These are phyloP conservation scores for Przewalskia tangutica DNA, from an alignment of 257 asterid genomes.

Conservation along the genomic window DNA sequence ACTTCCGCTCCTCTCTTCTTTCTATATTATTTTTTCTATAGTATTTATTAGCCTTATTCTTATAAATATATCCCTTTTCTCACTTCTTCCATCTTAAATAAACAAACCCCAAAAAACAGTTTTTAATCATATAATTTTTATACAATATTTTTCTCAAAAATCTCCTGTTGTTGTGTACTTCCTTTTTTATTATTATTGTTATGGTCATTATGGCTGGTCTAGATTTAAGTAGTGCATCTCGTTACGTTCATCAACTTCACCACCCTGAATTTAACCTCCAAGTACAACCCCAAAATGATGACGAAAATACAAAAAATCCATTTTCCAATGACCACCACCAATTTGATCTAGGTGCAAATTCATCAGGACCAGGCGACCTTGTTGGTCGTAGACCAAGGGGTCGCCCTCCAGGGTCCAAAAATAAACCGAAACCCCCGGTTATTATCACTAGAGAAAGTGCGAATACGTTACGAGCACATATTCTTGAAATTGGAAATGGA, in stretches of 20 bases:
- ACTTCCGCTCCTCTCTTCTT: not conserved
- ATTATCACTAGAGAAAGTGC: constrained; percentile 53
- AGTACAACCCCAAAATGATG: constrained; percentile 27
- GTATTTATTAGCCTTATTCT: not conserved
- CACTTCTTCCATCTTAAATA: not conserved
- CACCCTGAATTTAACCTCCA: constrained; percentile 48
- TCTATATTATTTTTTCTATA: not conserved
- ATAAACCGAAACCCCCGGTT: constrained; percentile 45
- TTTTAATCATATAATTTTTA: not conserved
- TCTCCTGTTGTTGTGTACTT: not conserved
- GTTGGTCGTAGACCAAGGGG: constrained; percentile 46
- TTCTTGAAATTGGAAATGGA: constrained; percentile 35
- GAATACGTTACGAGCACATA: constrained; percentile 46
- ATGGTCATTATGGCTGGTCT: constrained; percentile 56
- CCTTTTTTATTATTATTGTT: constrained; percentile 3
- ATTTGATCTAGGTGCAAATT: constrained; percentile 14
- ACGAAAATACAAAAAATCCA: constrained; percentile 19
- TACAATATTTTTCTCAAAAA: constrained; percentile 1
- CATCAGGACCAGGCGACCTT: constrained; percentile 29
- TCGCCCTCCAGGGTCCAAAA: constrained; percentile 49
- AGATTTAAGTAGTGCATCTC: constrained; percentile 65
- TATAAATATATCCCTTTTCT: not conserved
- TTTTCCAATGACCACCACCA: constrained; percentile 23
- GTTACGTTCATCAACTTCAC: constrained; percentile 48
- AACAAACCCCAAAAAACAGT: not conserved